Conservation (phyloP, 495 filamentous ascomycete genomes). For the Durotheca rogersii region DNA sequence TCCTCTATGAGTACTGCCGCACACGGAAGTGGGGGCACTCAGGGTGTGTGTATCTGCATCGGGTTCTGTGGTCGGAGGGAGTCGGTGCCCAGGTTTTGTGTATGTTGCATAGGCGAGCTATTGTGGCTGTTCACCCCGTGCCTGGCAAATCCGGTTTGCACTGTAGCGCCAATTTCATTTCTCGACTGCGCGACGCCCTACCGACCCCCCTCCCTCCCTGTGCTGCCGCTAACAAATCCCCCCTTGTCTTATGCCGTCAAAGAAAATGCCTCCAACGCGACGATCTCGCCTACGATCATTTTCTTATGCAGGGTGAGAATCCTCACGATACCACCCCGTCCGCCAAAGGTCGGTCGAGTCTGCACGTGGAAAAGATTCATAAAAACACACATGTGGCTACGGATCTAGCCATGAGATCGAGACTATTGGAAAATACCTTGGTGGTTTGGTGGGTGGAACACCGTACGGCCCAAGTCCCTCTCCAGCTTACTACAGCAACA, state of each 20-base stretch:
- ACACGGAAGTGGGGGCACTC: no score
- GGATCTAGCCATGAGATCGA: not conserved
- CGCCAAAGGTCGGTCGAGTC: no score
- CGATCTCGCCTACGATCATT: conserved; percentile 24
- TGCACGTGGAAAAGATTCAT: no score
- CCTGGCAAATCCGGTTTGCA: conserved; percentile 16
- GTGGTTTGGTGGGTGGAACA: not conserved
- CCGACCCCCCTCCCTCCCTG: not conserved
- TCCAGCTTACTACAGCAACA: no score
- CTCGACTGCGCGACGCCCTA: conserved; percentile 7
- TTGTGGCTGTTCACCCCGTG: not conserved
- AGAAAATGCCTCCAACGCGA: conserved; percentile 27
- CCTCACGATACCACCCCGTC: conserved; percentile 12
- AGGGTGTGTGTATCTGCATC: no score
- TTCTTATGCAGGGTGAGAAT: conserved; percentile 21
- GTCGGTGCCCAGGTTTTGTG: no score
- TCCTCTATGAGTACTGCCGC: no score
- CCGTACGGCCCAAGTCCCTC: no score
- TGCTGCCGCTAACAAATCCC: conserved; percentile 2
- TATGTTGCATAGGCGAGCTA: no score
- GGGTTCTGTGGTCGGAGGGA: no score
- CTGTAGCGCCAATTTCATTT: conserved; percentile 16
- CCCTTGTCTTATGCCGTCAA: conserved; percentile 12
- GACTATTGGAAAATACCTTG: not conserved
- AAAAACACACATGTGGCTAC: no score